A percentile compares a stretch with the other conserved stretches of the same genome.
Conservation (phyloP, 169 alveolate genomes). For the Plasmodium fragile region DNA sequence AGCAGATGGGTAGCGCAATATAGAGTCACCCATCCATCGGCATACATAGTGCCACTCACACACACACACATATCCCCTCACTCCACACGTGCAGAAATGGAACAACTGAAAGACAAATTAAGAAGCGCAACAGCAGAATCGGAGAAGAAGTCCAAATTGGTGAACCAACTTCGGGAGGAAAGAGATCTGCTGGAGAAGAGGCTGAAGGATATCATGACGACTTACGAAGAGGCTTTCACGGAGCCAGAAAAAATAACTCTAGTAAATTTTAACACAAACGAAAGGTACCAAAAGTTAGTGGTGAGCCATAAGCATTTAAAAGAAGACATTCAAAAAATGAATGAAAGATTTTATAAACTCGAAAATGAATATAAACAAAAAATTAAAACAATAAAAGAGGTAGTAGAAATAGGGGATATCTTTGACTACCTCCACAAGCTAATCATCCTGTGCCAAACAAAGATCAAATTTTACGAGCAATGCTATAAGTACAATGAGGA, state of each 20-base stretch:
- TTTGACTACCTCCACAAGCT: constrained; percentile 65
- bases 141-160: constrained; percentile 15
- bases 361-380: constrained; percentile 65
- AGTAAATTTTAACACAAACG: constrained; percentile 40
- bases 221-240: constrained; percentile 45
- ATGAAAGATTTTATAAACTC: constrained; percentile 34
- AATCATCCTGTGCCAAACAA: constrained; percentile 47
- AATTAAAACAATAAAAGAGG: constrained; percentile 57
- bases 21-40: background rate
- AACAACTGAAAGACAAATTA: constrained; percentile 14
- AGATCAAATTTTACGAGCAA: constrained; percentile 64
- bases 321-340: constrained; percentile 40
- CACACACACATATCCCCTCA: background rate
- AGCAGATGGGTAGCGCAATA: background rate
- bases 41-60: background rate
- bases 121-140: constrained; percentile 8
- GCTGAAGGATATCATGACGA: constrained; percentile 39
- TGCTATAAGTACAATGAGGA: constrained; percentile 49
- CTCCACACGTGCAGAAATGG: constrained; percentile 1
- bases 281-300: constrained; percentile 59
- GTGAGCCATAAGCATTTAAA: constrained; percentile 25
- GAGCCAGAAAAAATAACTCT: constrained; percentile 52
- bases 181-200: constrained; percentile 18
- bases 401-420: constrained; percentile 68
- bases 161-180: constrained; percentile 15